Evolutionary conservation across 78 protist genomes (phyloP).

Genomic region (Isochrysis galbana): DNA sequence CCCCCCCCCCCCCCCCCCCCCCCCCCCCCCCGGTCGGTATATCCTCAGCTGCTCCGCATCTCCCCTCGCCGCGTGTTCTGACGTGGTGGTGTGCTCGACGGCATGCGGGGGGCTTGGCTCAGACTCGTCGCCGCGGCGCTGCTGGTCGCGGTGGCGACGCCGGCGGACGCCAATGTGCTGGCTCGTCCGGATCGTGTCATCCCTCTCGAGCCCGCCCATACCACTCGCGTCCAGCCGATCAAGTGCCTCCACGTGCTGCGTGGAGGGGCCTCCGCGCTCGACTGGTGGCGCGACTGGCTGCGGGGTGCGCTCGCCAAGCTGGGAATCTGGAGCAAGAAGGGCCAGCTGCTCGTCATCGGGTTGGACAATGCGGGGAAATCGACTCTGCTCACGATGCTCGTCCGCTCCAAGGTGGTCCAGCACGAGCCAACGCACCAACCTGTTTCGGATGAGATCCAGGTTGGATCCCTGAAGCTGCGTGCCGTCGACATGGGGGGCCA

Average conservation of each 20-base stretch:
- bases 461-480: background rate
- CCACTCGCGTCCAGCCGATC: no score
- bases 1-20: no score
- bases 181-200: no score
- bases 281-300: background rate
- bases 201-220: no score
- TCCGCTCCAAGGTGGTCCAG: background rate
- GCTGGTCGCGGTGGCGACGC: no score
- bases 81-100: no score
- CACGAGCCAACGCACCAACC: conserved; percentile 22
- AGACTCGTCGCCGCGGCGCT: no score
- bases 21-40: no score
- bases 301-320: background rate
- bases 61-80: no score
- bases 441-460: background rate
- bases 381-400: conserved; percentile 5
- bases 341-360: background rate
- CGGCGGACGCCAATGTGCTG: no score
- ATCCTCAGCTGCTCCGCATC: no score
- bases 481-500: conserved; percentile 42
- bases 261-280: background rate
- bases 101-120: no score
- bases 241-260: background rate
- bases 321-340: background rate
- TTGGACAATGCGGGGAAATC: conserved; percentile 35